A percentile compares a stretch with the other conserved stretches of the same genome.
Conservation (phyloP, 352 stramenopile genomes). For the Pythium brachiatum region DNA sequence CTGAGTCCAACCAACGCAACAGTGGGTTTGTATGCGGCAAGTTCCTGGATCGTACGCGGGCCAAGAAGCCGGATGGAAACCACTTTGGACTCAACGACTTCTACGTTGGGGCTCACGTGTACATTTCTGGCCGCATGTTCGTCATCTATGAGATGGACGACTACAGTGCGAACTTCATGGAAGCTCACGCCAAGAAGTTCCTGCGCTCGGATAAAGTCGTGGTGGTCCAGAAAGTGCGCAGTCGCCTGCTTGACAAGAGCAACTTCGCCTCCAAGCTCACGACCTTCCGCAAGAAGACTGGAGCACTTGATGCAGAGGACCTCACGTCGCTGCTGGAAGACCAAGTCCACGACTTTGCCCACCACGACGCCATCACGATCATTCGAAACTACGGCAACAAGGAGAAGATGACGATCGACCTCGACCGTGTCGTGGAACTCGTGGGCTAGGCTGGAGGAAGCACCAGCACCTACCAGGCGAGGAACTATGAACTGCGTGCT, state of each 20-base stretch:
- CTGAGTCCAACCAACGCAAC: constrained; percentile 78
- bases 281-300: constrained; percentile 26
- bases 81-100: constrained; percentile 70
- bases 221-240: constrained; percentile 58
- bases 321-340: constrained; percentile 46
- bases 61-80: constrained; percentile 55
- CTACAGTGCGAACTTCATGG: constrained; percentile 84
- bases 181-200: constrained; percentile 57
- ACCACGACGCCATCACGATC: constrained; percentile 69
- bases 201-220: constrained; percentile 60
- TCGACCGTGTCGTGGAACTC: constrained; percentile 48
- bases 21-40: constrained; percentile 69
- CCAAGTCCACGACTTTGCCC: constrained; percentile 41
- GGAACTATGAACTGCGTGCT: constrained; percentile 4
- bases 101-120: constrained; percentile 61
- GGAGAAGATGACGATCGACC: constrained; percentile 50
- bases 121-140: constrained; percentile 68
- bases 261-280: constrained; percentile 26
- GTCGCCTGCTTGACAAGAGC: constrained; percentile 33
- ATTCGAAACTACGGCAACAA: constrained; percentile 69
- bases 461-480: neutral
- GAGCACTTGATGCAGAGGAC: constrained; percentile 42
- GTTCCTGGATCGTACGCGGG: constrained; percentile 68
- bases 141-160: constrained; percentile 84
- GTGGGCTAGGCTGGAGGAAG: constrained; percentile 27